Evolutionary conservation across 2,329 filamentous ascomycete species (phyloP).

Genomic region (Talaromyces marneffei): DNA sequence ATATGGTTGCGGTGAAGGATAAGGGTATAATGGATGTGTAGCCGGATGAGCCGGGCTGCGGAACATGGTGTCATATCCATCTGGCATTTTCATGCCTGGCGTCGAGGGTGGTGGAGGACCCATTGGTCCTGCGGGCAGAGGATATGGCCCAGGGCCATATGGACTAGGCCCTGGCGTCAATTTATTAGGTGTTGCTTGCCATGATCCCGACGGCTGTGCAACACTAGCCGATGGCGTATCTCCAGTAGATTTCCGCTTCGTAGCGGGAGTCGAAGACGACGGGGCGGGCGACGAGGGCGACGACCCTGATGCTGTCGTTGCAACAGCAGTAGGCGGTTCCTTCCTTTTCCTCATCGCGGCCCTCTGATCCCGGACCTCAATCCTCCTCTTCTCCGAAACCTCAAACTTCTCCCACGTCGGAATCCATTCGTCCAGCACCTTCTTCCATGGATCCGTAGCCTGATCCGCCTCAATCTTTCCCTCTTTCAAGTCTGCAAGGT

Average conservation of each 20-base stretch:
- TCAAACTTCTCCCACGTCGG: slow-evolving; percentile 38
- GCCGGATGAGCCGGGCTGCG: slow-evolving; percentile 14
- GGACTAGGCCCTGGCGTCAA: slow-evolving; percentile 1
- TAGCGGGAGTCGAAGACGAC: neutral
- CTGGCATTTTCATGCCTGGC: slow-evolving; percentile 27
- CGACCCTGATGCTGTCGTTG: neutral
- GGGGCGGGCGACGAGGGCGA: neutral
- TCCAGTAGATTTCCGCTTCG: neutral
- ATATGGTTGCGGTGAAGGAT: neutral
- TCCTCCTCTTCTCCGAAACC: slow-evolving; percentile 32
- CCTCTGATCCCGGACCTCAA: slow-evolving; percentile 33
- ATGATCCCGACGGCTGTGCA: slow-evolving; percentile 1
- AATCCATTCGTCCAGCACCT: slow-evolving; percentile 37
- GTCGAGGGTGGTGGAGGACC: slow-evolving; percentile 14
- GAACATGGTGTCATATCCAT: slow-evolving; percentile 38
- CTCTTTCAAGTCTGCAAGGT: slow-evolving; percentile 30
- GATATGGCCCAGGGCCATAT: neutral
- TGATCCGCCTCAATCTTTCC: slow-evolving; percentile 21
- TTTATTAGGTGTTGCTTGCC: slow-evolving; percentile 10
- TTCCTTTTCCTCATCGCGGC: slow-evolving; percentile 21
- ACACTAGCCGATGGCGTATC: neutral
- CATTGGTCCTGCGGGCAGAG: neutral
- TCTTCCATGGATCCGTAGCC: slow-evolving; percentile 35
- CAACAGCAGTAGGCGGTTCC: slow-evolving; percentile 18
- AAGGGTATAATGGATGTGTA: slow-evolving; percentile 10